Evolutionary conservation across 2,329 filamentous ascomycete species (phyloP).

Genomic region (Sclerotiophoma versabilis): DNA sequence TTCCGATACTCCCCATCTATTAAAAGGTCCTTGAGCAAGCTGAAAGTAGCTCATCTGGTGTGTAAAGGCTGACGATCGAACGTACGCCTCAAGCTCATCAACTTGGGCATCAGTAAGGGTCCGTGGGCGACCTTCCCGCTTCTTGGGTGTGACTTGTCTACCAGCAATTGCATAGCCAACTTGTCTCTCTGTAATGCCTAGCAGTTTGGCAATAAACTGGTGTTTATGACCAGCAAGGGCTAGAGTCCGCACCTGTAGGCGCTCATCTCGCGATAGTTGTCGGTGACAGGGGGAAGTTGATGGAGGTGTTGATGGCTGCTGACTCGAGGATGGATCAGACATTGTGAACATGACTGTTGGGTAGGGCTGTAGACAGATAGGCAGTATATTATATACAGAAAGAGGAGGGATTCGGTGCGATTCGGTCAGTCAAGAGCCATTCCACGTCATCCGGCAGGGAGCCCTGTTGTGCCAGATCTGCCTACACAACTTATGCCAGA

Average conservation of each 20-base stretch:
- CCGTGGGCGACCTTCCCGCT: not conserved
- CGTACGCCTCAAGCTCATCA: not conserved
- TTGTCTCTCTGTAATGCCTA: not conserved
- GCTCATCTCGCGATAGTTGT: conserved; percentile 5
- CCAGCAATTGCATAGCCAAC: not conserved
- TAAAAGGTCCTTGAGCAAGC: not conserved
- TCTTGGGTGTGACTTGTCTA: not conserved
- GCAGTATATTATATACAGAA: too few relatives aligned
- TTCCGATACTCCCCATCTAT: not conserved
- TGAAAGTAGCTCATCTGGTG: not conserved
- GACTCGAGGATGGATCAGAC: too few relatives aligned
- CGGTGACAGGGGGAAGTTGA: too few relatives aligned
- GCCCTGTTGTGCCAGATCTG: too few relatives aligned
- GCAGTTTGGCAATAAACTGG: not conserved
- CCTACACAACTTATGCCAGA: too few relatives aligned
- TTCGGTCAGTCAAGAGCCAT: too few relatives aligned
- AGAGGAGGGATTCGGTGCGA: too few relatives aligned
- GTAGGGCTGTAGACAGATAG: too few relatives aligned
- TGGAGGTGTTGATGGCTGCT: too few relatives aligned
- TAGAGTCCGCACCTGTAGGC: not conserved
- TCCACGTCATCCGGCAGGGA: too few relatives aligned
- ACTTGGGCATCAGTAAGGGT: not conserved
- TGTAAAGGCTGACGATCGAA: not conserved
- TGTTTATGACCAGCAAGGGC: not conserved
- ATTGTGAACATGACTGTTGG: too few relatives aligned